These are phyloP conservation scores for Penicillium psychrosexuale DNA, from an alignment of 2,329 filamentous ascomycete species.

Conservation along the genomic window DNA sequence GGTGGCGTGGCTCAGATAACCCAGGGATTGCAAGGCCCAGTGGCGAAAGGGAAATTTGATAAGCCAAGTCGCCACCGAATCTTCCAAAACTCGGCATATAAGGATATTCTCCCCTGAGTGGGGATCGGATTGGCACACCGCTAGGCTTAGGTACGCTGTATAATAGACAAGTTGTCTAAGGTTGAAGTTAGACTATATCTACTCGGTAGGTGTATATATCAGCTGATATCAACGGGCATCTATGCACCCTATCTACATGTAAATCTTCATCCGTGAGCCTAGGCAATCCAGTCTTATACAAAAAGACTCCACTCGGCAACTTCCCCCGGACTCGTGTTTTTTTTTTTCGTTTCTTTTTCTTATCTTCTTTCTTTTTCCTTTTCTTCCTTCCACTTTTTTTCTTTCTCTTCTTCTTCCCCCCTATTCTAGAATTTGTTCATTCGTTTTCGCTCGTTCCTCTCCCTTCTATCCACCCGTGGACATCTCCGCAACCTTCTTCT, in stretches of 20 bases:
- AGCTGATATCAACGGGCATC: too few species aligned
- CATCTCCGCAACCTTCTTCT: slow-evolving; percentile 4
- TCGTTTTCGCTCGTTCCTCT: slow-evolving; percentile 6
- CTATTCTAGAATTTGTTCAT: neutral
- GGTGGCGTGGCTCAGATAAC: neutral
- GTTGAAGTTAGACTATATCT: neutral
- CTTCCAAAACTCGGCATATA: slow-evolving; percentile 5
- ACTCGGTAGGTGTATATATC: neutral
- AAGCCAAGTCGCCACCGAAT: slow-evolving; percentile 8
- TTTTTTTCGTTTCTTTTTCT: slow-evolving; percentile 13
- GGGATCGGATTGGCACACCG: slow-evolving; percentile 14
- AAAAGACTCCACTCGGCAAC: slow-evolving; percentile 3
- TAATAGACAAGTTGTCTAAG: neutral
- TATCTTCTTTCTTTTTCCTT: slow-evolving; percentile 7
- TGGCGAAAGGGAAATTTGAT: slow-evolving; percentile 4
- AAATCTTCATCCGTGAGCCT: neutral
- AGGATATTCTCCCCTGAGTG: slow-evolving; percentile 14
- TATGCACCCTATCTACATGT: neutral
- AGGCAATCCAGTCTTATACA: neutral
- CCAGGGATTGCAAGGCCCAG: neutral
- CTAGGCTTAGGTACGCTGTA: neutral
- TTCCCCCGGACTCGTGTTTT: slow-evolving; percentile 20
- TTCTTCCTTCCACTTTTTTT: neutral
- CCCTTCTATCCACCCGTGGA: neutral
- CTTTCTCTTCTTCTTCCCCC: slow-evolving; percentile 3